These are phyloP conservation scores for Asterochloris erici DNA, from an alignment of 139 green algal species.

Conservation along the genomic window DNA sequence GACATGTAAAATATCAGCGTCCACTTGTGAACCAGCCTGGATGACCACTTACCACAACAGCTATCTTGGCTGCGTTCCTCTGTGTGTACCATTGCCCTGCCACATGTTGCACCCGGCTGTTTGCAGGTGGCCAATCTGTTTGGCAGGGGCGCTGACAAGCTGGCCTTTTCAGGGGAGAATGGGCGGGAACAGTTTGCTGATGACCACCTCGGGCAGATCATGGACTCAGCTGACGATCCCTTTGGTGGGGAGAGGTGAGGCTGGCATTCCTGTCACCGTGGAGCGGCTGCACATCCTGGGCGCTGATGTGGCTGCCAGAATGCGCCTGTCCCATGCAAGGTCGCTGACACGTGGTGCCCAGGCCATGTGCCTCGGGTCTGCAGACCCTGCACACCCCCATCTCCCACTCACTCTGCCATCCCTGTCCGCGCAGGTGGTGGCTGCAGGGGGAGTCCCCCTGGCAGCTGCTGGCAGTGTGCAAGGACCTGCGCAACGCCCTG, in stretches of 20 bases:
- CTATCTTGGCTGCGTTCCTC: too few relatives aligned
- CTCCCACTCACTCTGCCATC: not conserved
- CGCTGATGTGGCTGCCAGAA: too few relatives aligned
- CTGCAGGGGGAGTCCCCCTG: slow-evolving; percentile 81
- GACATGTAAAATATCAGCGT: too few relatives aligned
- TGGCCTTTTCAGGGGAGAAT: slow-evolving; percentile 46
- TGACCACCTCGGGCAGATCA: slow-evolving; percentile 53
- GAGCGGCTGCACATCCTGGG: too few relatives aligned
- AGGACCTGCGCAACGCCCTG: slow-evolving; percentile 77
- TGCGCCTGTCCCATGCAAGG: too few relatives aligned
- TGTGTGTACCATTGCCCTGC: not conserved
- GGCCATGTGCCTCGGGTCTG: too few relatives aligned
- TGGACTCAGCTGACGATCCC: slow-evolving; percentile 54
- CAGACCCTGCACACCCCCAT: not conserved
- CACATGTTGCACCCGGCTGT: not conserved
- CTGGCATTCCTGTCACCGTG: too few relatives aligned
- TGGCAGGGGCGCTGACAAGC: slow-evolving; percentile 83
- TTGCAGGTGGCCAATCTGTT: slow-evolving; percentile 86
- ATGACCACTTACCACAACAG: too few relatives aligned
- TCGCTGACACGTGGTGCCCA: slow-evolving; percentile 51
- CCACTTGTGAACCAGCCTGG: too few relatives aligned
- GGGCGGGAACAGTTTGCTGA: slow-evolving; percentile 58
- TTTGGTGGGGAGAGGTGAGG: slow-evolving; percentile 25
- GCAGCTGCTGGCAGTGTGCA: slow-evolving; percentile 88
- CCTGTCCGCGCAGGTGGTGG: slow-evolving; percentile 46